A percentile compares a stretch with the other conserved stretches of the same genome.
phyloP scores from a whole-genome alignment of 768 basidiomycete genomes.

The Serendipita indica region DNA sequence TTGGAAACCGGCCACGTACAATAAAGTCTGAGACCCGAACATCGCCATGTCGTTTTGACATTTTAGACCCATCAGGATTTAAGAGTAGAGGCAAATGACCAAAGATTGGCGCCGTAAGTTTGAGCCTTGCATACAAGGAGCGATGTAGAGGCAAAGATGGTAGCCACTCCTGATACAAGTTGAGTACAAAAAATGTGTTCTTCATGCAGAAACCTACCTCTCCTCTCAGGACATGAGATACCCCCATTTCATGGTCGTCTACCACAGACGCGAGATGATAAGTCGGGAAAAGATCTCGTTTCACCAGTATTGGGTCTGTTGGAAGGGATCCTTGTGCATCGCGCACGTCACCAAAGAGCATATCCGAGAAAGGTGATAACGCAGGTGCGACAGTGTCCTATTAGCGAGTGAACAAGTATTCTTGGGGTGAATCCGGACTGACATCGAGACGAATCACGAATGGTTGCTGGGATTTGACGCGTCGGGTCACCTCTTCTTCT shows the following conservation, averaged over 20 bases:
- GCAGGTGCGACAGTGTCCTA: slow-evolving; percentile 46
- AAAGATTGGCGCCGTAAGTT: slow-evolving; percentile 58
- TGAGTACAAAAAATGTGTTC: not conserved
- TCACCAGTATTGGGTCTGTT: slow-evolving; percentile 84
- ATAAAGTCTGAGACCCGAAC: slow-evolving; percentile 78
- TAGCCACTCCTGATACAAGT: slow-evolving; percentile 69
- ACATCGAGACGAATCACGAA: slow-evolving; percentile 83
- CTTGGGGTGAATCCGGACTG: slow-evolving; percentile 16
- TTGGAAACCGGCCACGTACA: slow-evolving; percentile 28
- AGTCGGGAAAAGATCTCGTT: slow-evolving; percentile 85
- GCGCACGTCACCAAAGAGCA: slow-evolving; percentile 60
- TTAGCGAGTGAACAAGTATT: not conserved
- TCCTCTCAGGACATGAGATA: slow-evolving; percentile 88
- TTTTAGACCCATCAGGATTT: slow-evolving; percentile 82
- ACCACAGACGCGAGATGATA: slow-evolving; percentile 95
- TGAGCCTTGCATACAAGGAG: slow-evolving; percentile 70
- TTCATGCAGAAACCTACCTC: slow-evolving; percentile 39
- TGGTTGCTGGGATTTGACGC: slow-evolving; percentile 59
- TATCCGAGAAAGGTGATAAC: slow-evolving; percentile 39
- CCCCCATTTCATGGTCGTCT: slow-evolving; percentile 91
- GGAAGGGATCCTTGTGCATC: slow-evolving; percentile 66
- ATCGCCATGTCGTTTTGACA: slow-evolving; percentile 88
- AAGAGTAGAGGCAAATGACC: slow-evolving; percentile 84
- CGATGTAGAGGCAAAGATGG: slow-evolving; percentile 85
- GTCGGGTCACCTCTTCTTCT: slow-evolving; percentile 68